Evolutionary conservation across 2,329 filamentous ascomycete genomes (phyloP), one percentile per base, ranked within the genome.

Genomic region (Podosphaera fusca): DNA sequence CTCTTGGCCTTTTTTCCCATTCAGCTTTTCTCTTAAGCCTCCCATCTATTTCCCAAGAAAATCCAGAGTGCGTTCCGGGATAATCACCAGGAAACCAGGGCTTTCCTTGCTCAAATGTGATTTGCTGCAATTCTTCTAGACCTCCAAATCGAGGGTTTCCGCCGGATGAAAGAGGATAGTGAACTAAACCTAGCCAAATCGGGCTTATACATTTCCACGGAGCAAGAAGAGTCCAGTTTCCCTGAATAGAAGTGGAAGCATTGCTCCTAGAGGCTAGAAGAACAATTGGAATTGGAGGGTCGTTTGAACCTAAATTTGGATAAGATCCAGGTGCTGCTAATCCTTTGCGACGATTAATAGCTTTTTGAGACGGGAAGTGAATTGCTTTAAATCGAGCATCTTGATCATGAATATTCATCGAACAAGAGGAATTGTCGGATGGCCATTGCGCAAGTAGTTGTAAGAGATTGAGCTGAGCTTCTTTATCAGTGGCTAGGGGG

Each of bases 31-130:
- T 73, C 62, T 71, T 74, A 52, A 71, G 69, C 10, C 81, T 76
- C 67, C 89, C 77, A 40, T 78, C 75, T 38, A 80, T 66, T 67
- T 94, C 85, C 86, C 88, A 95, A 14, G 74, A 72, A 67, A 79
- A 81, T 1, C 92, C 92, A 1, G 88, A 84, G 58, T 78, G 75
- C 0, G 88, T 94, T 3, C 82, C 86, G 0, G 86, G 81, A 60
- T 79, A 86, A 67, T 98, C 92, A 2, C 79, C 84, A 0, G 92
- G 92, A 65, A 95, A 98, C 79, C 85, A 94, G 1, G 87, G 80
- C 42, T 76, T 71, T 0, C 80, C 80, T 29, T 81, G 78, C 70
- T 96, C 89, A 65, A 95, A 94, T 0, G 81, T 73, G 30, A 94
- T 75, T 67, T 96, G 90, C 40, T 81, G 78, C 55, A 80, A 75